phyloP scores from a whole-genome alignment of 2,329 filamentous ascomycete genomes.

The Chalara sp. region DNA sequence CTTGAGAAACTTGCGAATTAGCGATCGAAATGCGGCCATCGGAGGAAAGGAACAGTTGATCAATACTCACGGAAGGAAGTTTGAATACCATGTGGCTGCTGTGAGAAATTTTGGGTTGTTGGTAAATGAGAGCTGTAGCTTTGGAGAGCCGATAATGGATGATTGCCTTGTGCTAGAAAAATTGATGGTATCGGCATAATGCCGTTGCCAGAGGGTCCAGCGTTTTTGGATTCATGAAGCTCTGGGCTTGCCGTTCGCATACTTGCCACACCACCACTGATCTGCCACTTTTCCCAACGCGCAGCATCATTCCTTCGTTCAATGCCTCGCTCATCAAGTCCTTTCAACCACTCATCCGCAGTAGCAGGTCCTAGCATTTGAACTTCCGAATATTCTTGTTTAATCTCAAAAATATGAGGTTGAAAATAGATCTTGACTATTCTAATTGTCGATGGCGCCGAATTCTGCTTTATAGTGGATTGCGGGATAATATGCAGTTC shows the following conservation, averaged over 20 bases:
- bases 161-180: too few relatives aligned
- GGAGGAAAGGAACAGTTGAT: background rate
- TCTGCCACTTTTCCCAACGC: conserved; percentile 70
- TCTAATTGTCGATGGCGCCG: conserved; percentile 37
- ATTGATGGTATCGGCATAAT: background rate
- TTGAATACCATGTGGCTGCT: background rate
- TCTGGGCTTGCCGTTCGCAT: conserved; percentile 12
- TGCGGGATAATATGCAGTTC: conserved; percentile 54
- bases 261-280: conserved; percentile 20
- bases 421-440: conserved; percentile 62
- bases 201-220: background rate
- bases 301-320: conserved; percentile 52
- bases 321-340: conserved; percentile 57
- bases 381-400: conserved; percentile 55
- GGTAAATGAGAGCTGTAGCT: conserved; percentile 1
- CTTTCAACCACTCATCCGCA: conserved; percentile 74
- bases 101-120: background rate
- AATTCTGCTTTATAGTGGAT: conserved; percentile 42
- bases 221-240: conserved; percentile 6
- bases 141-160: too few relatives aligned
- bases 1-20: too few relatives aligned
- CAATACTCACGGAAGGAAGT: conserved; percentile 8
- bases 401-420: conserved; percentile 54
- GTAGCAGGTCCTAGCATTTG: conserved; percentile 60
- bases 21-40: background rate